These are phyloP conservation scores for Populus pruinosa DNA, from an alignment of 345 rosid genomes.

Conservation along the genomic window DNA sequence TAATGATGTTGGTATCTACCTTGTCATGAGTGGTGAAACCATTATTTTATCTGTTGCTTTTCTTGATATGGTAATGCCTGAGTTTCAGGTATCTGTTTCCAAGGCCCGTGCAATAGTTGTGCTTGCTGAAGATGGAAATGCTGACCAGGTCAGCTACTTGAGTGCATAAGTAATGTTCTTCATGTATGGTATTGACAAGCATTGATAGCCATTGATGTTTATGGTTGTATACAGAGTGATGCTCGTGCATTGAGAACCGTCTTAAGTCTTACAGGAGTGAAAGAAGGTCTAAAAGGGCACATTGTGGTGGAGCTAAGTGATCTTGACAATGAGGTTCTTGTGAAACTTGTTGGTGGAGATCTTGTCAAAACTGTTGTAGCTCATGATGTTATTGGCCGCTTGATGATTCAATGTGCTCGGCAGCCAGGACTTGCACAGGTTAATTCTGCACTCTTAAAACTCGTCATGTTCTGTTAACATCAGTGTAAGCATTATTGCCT, in stretches of 20 bases:
- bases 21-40: conserved; percentile 5
- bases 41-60: background rate
- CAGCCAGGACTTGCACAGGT: conserved; percentile 84
- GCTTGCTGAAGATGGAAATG: conserved; percentile 78
- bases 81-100: conserved; percentile 64
- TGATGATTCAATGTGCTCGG: conserved; percentile 83
- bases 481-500: conserved; percentile 3
- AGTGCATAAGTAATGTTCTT: conserved; percentile 10
- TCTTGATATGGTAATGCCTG: conserved; percentile 14
- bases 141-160: conserved; percentile 63
- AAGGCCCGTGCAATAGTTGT: conserved; percentile 69
- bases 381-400: conserved; percentile 76
- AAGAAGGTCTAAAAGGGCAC: conserved; percentile 70
- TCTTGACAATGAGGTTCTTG: conserved; percentile 72
- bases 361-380: conserved; percentile 77
- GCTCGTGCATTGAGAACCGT: conserved; percentile 80
- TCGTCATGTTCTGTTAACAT: background rate
- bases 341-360: conserved; percentile 76
- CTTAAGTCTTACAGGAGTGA: conserved; percentile 68
- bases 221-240: conserved; percentile 52
- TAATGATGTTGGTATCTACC: background rate
- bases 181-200: conserved; percentile 9
- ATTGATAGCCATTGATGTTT: conserved; percentile 18
- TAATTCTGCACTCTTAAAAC: conserved; percentile 14
- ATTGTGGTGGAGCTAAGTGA: conserved; percentile 74